These are phyloP conservation scores for Cyberlindnera samutprakarnensis DNA, from an alignment of 805 yeast species.

Conservation along the genomic window DNA sequence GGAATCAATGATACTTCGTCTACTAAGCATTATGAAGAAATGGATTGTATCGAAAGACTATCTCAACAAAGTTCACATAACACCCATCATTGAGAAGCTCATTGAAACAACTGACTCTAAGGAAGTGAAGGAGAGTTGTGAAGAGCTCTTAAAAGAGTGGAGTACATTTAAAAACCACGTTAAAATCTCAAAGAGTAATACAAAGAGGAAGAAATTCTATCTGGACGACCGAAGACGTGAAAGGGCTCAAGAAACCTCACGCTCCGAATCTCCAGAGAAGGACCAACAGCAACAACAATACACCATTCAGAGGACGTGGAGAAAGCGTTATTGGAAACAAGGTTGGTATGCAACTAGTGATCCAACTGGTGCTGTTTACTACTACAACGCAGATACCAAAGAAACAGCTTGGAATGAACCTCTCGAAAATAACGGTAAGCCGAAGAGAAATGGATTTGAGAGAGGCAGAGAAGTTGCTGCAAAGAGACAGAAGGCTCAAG, in stretches of 20 bases:
- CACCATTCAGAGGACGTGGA: slow-evolving; percentile 1
- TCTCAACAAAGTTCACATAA: slow-evolving; percentile 68
- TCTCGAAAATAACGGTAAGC: not conserved
- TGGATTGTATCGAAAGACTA: slow-evolving; percentile 73
- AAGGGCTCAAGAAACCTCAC: slow-evolving; percentile 1
- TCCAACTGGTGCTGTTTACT: slow-evolving; percentile 37
- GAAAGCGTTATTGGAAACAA: slow-evolving; percentile 7
- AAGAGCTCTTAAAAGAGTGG: slow-evolving; percentile 58
- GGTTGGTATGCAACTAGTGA: slow-evolving; percentile 63
- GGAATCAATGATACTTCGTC: slow-evolving; percentile 34
- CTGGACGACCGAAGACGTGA: slow-evolving; percentile 17
- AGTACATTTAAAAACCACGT: slow-evolving; percentile 69
- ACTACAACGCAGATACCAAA: slow-evolving; percentile 35
- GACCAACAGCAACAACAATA: slow-evolving; percentile 1
- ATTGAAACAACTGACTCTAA: slow-evolving; percentile 16
- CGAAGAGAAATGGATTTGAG: slow-evolving; percentile 17
- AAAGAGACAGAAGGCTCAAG: slow-evolving; percentile 20
- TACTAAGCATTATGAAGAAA: slow-evolving; percentile 48
- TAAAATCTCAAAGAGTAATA: slow-evolving; percentile 61
- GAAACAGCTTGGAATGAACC: slow-evolving; percentile 60
- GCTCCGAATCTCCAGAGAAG: slow-evolving; percentile 1
- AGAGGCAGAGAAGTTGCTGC: slow-evolving; percentile 22
- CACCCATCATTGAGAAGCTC: slow-evolving; percentile 46
- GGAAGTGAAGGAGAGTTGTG: slow-evolving; percentile 30
- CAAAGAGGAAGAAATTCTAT: not conserved